Conservation (phyloP, 2,329 filamentous ascomycete genomes). For the Leptographium procerum region DNA sequence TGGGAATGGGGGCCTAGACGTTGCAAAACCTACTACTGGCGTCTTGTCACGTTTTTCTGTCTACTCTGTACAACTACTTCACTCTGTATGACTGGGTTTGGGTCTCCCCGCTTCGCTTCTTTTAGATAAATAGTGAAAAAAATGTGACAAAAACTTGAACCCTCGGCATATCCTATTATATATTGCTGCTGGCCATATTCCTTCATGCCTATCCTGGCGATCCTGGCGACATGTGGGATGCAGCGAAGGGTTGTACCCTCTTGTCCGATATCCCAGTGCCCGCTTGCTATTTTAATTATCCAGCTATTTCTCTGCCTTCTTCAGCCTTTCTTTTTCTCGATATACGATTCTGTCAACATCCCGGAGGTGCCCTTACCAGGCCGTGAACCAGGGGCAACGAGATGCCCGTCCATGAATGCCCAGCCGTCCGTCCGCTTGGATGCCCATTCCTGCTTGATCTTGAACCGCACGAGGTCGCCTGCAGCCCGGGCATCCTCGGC, state of each 20-base stretch:
- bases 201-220: not conserved
- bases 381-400: conserved; percentile 25
- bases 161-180: not conserved
- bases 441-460: conserved; percentile 60
- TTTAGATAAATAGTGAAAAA: not conserved
- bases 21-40: conserved; percentile 1
- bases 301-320: not conserved
- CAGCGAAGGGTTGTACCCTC: not conserved
- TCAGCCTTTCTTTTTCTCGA: not conserved
- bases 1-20: not conserved
- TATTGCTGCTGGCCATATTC: not conserved
- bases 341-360: conserved; percentile 25
- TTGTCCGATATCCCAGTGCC: not conserved
- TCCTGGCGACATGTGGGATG: not conserved
- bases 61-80: conserved; percentile 1
- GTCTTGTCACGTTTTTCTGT: not conserved
- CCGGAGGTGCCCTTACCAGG: conserved; percentile 10
- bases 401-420: conserved; percentile 40
- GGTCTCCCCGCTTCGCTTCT: conserved; percentile 6
- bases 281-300: no score
- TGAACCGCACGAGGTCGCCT: conserved; percentile 69
- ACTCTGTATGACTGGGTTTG: not conserved
- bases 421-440: conserved; percentile 56
- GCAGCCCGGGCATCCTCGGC: conserved; percentile 84
- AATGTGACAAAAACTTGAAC: not conserved